Evolutionary conservation across 441 rosid species (phyloP).

Genomic region (Cnidoscolus chayamansa): DNA sequence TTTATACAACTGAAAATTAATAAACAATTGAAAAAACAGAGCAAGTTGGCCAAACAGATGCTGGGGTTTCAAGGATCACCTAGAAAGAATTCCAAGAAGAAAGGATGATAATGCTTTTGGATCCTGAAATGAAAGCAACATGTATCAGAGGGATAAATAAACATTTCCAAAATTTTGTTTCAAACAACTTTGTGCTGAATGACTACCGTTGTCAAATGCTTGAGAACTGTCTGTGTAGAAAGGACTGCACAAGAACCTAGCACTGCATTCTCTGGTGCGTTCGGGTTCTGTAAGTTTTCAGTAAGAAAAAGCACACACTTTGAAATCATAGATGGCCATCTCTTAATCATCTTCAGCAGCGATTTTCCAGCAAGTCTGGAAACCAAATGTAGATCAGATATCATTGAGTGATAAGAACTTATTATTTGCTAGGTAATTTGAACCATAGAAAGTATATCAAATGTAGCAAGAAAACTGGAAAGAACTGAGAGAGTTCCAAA

Average conservation of each 20-base stretch:
- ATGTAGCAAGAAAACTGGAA: not conserved
- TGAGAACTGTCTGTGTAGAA: constrained; percentile 87
- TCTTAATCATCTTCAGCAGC: constrained; percentile 86
- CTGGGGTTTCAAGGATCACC: constrained; percentile 39
- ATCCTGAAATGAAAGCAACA: constrained; percentile 62
- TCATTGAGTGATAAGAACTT: not conserved
- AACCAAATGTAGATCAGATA: constrained; percentile 33
- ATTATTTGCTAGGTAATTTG: not conserved
- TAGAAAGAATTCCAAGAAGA: constrained; percentile 87
- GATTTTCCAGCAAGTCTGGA: constrained; percentile 95
- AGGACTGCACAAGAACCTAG: constrained; percentile 96
- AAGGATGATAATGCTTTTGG: constrained; percentile 73
- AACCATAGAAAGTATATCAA: constrained; percentile 7
- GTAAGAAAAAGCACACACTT: constrained; percentile 79
- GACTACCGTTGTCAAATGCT: constrained; percentile 86
- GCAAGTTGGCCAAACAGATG: not conserved
- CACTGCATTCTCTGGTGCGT: constrained; percentile 70
- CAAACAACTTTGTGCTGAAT: constrained; percentile 28
- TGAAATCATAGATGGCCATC: constrained; percentile 93
- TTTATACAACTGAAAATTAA: not conserved
- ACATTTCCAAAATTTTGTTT: constrained; percentile 15
- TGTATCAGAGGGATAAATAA: constrained; percentile 27
- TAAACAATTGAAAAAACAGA: constrained; percentile 14
- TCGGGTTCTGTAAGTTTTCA: constrained; percentile 62
- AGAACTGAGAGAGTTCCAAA: not conserved